Evolutionary conservation across 495 filamentous ascomycete genomes (phyloP), one percentile per base, ranked within the genome.

Genomic region (Niebla homalea): DNA sequence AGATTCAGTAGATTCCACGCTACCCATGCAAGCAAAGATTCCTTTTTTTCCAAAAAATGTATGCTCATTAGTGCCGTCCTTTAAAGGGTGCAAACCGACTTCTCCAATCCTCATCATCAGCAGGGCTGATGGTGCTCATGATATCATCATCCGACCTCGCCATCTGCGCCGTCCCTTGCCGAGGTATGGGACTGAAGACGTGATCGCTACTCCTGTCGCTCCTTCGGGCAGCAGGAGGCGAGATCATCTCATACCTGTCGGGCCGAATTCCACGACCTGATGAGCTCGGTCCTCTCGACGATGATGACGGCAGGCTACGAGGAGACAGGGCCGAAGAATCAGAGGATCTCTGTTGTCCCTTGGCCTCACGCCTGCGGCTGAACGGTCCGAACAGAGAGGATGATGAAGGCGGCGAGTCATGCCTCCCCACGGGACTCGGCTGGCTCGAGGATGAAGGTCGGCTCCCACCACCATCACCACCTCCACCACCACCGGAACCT

Each of bases 91-190:
- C 29, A 25, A 45, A 45, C 21, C 42, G 3, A 15, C 15, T 32
- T 12, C 5, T 32, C 29, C 29, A 8, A 32, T 32, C 29, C 8
- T 45, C 45, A 22, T 48, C 45, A 4, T 21, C 21, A 10, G 32
- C 45, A 16, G 45, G 45, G 20, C 45, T 48, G 5, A 48, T 36
- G 19, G 45, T 22, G 21, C 45, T 48, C 42, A 48, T 36, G 11
- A 48, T 35, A 8, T 45, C 43, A 26, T 26, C 23, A 21, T 26
- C 42, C 16, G 21, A 10, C 26, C 42, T 19, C 23, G 42, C 42
- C 42, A 25, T 19, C 15, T n/a, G 26, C 20, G 26, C 21, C 25
- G 45, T 48, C 6, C n/a, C 26, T 35, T 22, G 45, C 45, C 45
- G 14, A 36, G 45, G 36, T 18, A 48, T 35, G 14, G 45, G 45